These are phyloP conservation scores for Wickerhamomyces ciferrii DNA, from an alignment of 805 yeast species.

Conservation along the genomic window DNA sequence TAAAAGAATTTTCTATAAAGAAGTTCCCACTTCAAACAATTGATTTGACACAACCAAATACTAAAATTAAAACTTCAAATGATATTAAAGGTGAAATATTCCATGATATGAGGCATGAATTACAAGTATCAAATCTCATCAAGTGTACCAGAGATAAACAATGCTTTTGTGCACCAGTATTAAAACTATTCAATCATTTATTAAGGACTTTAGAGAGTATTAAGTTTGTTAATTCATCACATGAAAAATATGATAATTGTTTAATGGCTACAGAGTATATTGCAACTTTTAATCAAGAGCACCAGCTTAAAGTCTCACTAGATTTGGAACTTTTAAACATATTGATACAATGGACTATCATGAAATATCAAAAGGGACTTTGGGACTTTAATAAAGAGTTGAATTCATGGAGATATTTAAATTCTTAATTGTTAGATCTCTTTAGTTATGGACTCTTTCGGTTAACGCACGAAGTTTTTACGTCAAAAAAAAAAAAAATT, in stretches of 20 bases:
- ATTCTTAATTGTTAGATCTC: not conserved
- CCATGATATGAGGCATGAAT: slow-evolving; percentile 19
- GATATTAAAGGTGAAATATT: slow-evolving; percentile 18
- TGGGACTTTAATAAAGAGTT: slow-evolving; percentile 6
- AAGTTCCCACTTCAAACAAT: slow-evolving; percentile 11
- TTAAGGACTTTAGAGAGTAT: not conserved
- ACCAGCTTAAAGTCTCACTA: not conserved
- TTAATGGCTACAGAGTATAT: slow-evolving; percentile 3
- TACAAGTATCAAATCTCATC: slow-evolving; percentile 17
- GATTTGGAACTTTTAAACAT: slow-evolving; percentile 2
- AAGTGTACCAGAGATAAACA: slow-evolving; percentile 16
- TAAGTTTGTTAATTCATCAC: not conserved
- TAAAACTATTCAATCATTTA: slow-evolving; percentile 5
- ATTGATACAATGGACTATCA: slow-evolving; percentile 4
- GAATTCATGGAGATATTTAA: slow-evolving; percentile 7
- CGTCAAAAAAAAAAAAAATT: not conserved
- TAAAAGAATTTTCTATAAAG: slow-evolving; percentile 11
- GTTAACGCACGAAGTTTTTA: not conserved
- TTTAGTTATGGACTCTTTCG: not conserved
- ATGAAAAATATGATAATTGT: not conserved
- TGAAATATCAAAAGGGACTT: slow-evolving; percentile 1
- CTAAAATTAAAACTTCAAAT: slow-evolving; percentile 6
- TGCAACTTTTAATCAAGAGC: not conserved
- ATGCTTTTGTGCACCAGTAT: slow-evolving; percentile 13
- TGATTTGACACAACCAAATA: slow-evolving; percentile 5